A percentile compares a stretch with the other conserved stretches of the same genome.
Conservation (phyloP, 257 asterid species). For the Nicotiana paniculata region DNA sequence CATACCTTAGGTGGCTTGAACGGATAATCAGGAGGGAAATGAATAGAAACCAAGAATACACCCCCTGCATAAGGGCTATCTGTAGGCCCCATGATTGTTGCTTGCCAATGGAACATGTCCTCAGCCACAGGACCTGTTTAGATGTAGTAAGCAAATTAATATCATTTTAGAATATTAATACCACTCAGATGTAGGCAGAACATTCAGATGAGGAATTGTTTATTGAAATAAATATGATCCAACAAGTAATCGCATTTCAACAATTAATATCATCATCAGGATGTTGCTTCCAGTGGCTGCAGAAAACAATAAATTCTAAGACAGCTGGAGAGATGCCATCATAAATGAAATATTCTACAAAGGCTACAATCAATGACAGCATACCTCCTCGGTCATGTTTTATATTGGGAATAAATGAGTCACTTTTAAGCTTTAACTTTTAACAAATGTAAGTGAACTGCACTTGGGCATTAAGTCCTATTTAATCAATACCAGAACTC, state of each 20-base stretch:
- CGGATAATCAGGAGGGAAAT: constrained; percentile 40
- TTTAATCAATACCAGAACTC: not conserved
- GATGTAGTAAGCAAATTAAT: not conserved
- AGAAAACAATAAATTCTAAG: not conserved
- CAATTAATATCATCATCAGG: not conserved
- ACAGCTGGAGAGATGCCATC: too few relatives aligned
- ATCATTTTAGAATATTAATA: not conserved
- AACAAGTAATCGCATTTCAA: not conserved
- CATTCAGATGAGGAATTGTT: not conserved
- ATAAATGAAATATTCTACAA: too few relatives aligned
- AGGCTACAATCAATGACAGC: too few relatives aligned
- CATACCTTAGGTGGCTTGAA: constrained; percentile 43
- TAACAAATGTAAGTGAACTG: too few relatives aligned
- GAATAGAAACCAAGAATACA: constrained; percentile 39
- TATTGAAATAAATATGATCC: not conserved
- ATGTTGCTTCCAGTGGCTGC: not conserved
- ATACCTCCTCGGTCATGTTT: too few relatives aligned
- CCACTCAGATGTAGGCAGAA: too few relatives aligned
- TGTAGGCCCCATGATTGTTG: constrained; percentile 42
- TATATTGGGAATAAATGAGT: too few relatives aligned
- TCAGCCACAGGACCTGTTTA: constrained; percentile 39
- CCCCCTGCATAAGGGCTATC: constrained; percentile 45
- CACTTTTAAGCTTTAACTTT: too few relatives aligned
- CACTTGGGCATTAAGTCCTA: not conserved
- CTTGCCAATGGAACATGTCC: constrained; percentile 46